Evolutionary conservation across 495 filamentous ascomycete genomes (phyloP).

Genomic region (Aspergillus incahuasiensis): DNA sequence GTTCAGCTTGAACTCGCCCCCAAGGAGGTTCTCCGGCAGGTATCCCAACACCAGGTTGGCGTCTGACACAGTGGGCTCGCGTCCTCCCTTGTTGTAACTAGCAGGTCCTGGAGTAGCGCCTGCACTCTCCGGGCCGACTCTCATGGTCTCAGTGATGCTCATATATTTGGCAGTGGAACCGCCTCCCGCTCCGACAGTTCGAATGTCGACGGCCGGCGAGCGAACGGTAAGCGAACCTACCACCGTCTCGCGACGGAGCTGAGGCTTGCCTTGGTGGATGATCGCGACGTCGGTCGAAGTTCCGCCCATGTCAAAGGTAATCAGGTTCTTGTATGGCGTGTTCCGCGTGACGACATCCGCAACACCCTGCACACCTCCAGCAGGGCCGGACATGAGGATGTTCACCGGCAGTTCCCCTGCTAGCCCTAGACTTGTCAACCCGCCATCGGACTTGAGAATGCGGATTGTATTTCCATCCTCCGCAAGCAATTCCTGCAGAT

Average conservation of each 20-base stretch:
- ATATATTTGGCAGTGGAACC: constrained; percentile 45
- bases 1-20: constrained; percentile 43
- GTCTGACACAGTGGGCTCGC: constrained; percentile 45
- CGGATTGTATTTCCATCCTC: constrained; percentile 39
- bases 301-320: constrained; percentile 50
- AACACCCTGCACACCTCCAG: constrained; percentile 44
- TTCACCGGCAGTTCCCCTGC: constrained; percentile 44
- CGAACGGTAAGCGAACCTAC: constrained; percentile 44
- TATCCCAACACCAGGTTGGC: constrained; percentile 49
- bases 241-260: constrained; percentile 42
- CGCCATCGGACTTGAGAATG: constrained; percentile 48
- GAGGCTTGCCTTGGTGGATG: constrained; percentile 43
- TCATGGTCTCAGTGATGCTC: constrained; percentile 42
- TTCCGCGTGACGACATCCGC: constrained; percentile 42
- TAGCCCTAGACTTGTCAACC: constrained; percentile 39
- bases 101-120: constrained; percentile 44
- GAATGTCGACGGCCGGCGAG: constrained; percentile 45
- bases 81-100: constrained; percentile 45
- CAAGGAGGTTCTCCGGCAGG: constrained; percentile 40
- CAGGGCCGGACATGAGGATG: constrained; percentile 47
- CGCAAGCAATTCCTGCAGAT: constrained; percentile 32
- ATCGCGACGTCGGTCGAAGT: constrained; percentile 47
- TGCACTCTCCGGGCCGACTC: constrained; percentile 49
- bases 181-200: constrained; percentile 47
- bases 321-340: constrained; percentile 46